Evolutionary conservation across 306 rosid species (phyloP).

Genomic region (Trichosanthes cucumerina): DNA sequence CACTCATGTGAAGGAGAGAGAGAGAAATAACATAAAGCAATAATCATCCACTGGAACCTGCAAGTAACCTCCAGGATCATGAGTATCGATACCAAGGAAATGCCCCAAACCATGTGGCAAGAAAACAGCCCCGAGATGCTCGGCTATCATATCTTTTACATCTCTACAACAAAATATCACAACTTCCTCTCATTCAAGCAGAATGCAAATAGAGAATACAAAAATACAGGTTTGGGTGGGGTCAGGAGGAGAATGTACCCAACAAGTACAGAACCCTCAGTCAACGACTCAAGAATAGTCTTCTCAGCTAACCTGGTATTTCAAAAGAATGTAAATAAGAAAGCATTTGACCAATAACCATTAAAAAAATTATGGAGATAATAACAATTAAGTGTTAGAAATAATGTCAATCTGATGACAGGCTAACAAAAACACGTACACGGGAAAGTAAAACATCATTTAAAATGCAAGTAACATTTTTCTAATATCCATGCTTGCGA

Average conservation of each 20-base stretch:
- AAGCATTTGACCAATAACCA: not conserved
- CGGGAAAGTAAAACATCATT: not conserved
- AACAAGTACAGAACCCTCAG: conserved; percentile 32
- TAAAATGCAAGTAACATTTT: not conserved
- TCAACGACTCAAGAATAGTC: conserved; percentile 57
- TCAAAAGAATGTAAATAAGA: conserved; percentile 19
- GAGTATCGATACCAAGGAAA: conserved; percentile 89
- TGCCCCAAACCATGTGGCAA: conserved; percentile 96
- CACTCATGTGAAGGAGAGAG: not conserved
- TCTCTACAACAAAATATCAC: conserved; percentile 34
- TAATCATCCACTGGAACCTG: conserved; percentile 30
- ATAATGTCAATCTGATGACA: not conserved
- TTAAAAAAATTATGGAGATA: not conserved
- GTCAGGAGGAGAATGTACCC: conserved; percentile 41
- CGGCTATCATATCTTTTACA: conserved; percentile 60
- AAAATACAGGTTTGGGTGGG: not conserved
- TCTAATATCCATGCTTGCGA: not conserved
- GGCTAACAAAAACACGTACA: not conserved
- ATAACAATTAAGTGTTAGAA: not conserved
- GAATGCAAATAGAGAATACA: not conserved
- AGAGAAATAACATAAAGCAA: not conserved
- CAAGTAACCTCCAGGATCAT: conserved; percentile 93
- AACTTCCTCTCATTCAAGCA: not conserved
- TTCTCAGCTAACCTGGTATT: conserved; percentile 69
- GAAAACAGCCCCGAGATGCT: conserved; percentile 66